Evolutionary conservation across 768 basidiomycete species (phyloP), one percentile per base, ranked within the genome.

Genomic region (Mrakia blollopis): DNA sequence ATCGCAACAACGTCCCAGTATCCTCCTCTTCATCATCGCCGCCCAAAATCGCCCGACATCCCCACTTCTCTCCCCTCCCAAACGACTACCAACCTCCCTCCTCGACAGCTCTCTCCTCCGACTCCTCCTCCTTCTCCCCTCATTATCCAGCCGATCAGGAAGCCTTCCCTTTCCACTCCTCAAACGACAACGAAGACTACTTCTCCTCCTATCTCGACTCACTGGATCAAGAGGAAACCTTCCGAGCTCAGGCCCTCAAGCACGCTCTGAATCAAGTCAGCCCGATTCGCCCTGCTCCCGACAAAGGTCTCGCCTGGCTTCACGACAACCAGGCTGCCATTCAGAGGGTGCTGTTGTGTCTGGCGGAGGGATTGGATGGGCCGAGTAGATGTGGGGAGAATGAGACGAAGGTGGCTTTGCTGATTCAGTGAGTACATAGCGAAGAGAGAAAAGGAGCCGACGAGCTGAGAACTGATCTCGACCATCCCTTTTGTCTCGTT

Each of bases 351-450:
- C 18, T 68, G 65, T 39, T 68, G 6, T 68, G 65, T 68, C 23
- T 68, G 35, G 65, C 65, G 3, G 65, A 68, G 39, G 65, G 65
- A 6, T 2, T 68, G 8, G 65, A 68, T 68, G 65, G 65, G 16
- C 65, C 65, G 65, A 68, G 65, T 41, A 30, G 35, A 9, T 68
- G 65, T n/a, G 65, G 65, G 23, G 65, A 68, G 65, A 68, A 68
- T 9, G 65, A 68, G 39, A 68, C 65, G 18, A 68, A 44, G 65
- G 37, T 68, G 0, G 65, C 65, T 14, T n/a, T 68, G 35, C 8
- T 68, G 18, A 16, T 68, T 10, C 65, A 68, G 65, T 68, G 65
- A 68, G 65, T 68, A 35, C 21, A 8, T 5, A 65, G 32, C 11
- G 63, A 65, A 14, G 35, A 37, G 18, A 18, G 13, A 11, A 9